Base-by-base conservation (phyloP, 73 alveolate genomes). In the Breviolum minutum region DNA sequence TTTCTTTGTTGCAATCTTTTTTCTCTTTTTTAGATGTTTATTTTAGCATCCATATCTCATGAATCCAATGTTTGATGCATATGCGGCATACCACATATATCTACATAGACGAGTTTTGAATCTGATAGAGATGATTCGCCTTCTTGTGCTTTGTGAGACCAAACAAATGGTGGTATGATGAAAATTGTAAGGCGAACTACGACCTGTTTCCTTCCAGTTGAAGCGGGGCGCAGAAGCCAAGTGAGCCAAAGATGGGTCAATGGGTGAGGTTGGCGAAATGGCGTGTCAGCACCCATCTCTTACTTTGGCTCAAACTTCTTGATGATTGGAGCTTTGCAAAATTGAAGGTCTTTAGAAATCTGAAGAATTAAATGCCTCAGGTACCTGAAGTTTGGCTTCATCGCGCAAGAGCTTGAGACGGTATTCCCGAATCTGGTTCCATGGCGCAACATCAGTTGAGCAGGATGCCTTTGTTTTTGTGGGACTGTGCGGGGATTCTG, bases 331-430 rank as follows among this genome's bases (percentile, higher is more conserved):
- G 3, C 3, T 40, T 40, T 40, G 54, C 54, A 40, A 40, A 40
- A 40, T 40, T 40, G 54, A 40, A 40, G 54, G 54, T 40, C 5
- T 40, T 40, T 40, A 3, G 54, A 40, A 40, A 40, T 40, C 54
- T 40, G 54, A 2, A 40, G 54, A 40, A 40, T 40, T 40, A 40
- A 40, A 40, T 40, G 54, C 54, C 48, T 7, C 26, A 90, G 97
- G 97, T 93, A 93, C 98, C 61, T 93, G 98, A 93, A 93, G 98
- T 93, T 93, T 60, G 98, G 98, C 22, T 93, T 93, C 98, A 93
- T 93, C 82, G 98, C 98, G 83, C 98, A 93, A 40, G 98, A 93
- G 92, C 92, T 93, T 11, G 98, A 93, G 63, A 66, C 91, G 70
- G 92, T 93, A 74, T 93, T 93, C 98, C 98, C 98, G 54, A 93